Percentiles rank a stretch among this genome's conserved stretches.
Conservation (phyloP, 495 filamentous ascomycete species). For the Neurospora discreta region DNA sequence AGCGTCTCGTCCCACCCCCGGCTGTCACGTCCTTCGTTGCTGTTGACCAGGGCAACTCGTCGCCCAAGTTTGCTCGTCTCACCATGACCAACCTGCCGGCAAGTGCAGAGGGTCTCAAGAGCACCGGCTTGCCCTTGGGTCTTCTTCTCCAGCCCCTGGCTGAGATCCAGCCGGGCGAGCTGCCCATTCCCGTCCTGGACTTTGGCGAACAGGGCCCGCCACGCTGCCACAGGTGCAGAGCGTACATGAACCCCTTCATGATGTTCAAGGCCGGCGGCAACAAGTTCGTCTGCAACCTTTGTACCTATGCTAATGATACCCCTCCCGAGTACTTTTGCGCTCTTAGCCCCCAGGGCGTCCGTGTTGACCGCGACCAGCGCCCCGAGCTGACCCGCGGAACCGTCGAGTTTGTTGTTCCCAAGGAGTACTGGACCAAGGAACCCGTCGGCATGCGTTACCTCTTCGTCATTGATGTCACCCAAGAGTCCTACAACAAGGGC, state of each 20-base stretch:
- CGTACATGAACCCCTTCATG: slow-evolving; percentile 99
- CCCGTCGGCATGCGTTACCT: slow-evolving; percentile 79
- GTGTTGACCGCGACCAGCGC: slow-evolving; percentile 78
- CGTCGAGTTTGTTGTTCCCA: slow-evolving; percentile 91
- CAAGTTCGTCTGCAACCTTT: slow-evolving; percentile 98
- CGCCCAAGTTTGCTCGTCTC: slow-evolving; percentile 84
- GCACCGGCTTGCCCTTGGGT: slow-evolving; percentile 75
- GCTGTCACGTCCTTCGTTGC: slow-evolving; percentile 85
- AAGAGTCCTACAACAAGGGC: slow-evolving; percentile 78
- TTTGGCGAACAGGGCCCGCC: slow-evolving; percentile 90
- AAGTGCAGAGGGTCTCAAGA: slow-evolving; percentile 63
- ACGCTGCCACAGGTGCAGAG: slow-evolving; percentile 82
- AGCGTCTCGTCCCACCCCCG: slow-evolving; percentile 80
- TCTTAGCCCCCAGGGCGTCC: slow-evolving; percentile 73
- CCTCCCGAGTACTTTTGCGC: slow-evolving; percentile 86
- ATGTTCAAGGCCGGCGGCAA: slow-evolving; percentile 87
- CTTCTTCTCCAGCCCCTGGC: slow-evolving; percentile 86
- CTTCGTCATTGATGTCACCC: slow-evolving; percentile 86
- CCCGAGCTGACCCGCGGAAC: slow-evolving; percentile 87
- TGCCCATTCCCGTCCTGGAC: slow-evolving; percentile 82
- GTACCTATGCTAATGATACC: slow-evolving; percentile 93
- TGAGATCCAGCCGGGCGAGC: slow-evolving; percentile 70
- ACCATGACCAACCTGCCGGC: slow-evolving; percentile 88
- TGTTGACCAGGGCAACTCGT: slow-evolving; percentile 91
- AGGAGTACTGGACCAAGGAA: slow-evolving; percentile 97